phyloP scores from a whole-genome alignment of 345 rosid genomes.

The Reutealis trisperma region DNA sequence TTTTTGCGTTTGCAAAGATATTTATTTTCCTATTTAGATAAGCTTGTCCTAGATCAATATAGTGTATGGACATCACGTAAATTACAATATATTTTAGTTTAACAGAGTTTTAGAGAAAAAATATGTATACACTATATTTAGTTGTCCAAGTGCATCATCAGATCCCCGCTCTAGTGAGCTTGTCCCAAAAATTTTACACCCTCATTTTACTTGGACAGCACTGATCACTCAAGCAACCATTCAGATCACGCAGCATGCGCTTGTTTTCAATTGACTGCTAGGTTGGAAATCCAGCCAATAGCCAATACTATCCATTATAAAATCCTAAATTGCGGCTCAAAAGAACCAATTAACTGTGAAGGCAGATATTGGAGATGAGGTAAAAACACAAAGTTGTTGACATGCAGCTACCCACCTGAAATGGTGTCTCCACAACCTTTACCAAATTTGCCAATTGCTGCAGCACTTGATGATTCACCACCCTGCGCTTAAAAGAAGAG shows the following conservation, averaged over 20 bases:
- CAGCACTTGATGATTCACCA: slow-evolving; percentile 64
- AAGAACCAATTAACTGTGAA: background rate
- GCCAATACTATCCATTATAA: background rate
- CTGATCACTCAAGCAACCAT: background rate
- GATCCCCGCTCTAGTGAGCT: background rate
- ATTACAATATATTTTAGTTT: background rate
- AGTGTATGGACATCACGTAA: background rate
- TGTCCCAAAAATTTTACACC: background rate
- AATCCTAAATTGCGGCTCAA: slow-evolving; percentile 4
- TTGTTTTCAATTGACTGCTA: background rate
- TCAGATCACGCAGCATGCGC: background rate
- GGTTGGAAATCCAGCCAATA: background rate
- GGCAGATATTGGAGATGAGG: background rate
- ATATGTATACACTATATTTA: background rate
- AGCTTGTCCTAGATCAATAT: background rate
- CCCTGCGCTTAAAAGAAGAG: slow-evolving; percentile 70
- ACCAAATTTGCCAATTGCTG: slow-evolving; percentile 82
- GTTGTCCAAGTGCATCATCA: background rate
- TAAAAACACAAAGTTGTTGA: slow-evolving; percentile 6
- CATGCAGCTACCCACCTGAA: slow-evolving; percentile 60
- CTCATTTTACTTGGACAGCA: slow-evolving; percentile 5
- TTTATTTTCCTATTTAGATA: background rate
- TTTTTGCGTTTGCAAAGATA: background rate
- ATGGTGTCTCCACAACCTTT: slow-evolving; percentile 76
- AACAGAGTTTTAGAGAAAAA: background rate